Evolutionary conservation across 495 filamentous ascomycete species (phyloP), one percentile per base, ranked within the genome.

Genomic region (Schizothecium vesticola): DNA sequence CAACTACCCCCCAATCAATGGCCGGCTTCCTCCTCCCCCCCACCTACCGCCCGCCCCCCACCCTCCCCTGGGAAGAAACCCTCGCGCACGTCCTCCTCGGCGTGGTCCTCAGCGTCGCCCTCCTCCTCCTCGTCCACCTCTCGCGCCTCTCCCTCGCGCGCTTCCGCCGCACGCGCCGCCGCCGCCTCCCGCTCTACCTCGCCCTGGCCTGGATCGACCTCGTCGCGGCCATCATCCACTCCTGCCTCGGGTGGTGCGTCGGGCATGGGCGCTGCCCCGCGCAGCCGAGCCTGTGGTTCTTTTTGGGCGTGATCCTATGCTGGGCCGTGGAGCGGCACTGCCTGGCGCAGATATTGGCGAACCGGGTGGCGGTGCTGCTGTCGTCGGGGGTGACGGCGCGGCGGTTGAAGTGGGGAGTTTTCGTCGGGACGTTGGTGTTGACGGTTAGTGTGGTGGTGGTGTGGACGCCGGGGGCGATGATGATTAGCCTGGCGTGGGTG

Each of bases 361-460:
- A 82, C 71, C 75, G 80, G 2, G 68, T 80, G 55, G 67, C 74
- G 12, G 64, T 82, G 33, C 71, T 81, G 61, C 67, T 76, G 22
- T 61, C 70, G 13, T 68, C 76, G 66, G 68, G 65, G 13, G 63
- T 60, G 4, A 69, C 67, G 13, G 67, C 64, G 0, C 33, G 61
- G 6, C 59, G 29, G 2, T 65, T 81, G 21, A 77, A 77, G 65
- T 76, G 76, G 67, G 70, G 67, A 5, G 74, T 76, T 3, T 74
- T 74, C 9, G 70, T 63, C 6, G 36, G 74, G 63, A 77, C 81
- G 33, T 73, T 71, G 9, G 29, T 69, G 12, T 66, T 82, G 55
- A 79, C 80, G 26, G 73, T 78, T 26, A 73, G 73, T 26, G 80
- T 83, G 36, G 77, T 74, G 63, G 74, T 72, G 66, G 80, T 83